Conservation (phyloP, 2,329 filamentous ascomycete species). For the Ilyonectria mors-panacis region DNA sequence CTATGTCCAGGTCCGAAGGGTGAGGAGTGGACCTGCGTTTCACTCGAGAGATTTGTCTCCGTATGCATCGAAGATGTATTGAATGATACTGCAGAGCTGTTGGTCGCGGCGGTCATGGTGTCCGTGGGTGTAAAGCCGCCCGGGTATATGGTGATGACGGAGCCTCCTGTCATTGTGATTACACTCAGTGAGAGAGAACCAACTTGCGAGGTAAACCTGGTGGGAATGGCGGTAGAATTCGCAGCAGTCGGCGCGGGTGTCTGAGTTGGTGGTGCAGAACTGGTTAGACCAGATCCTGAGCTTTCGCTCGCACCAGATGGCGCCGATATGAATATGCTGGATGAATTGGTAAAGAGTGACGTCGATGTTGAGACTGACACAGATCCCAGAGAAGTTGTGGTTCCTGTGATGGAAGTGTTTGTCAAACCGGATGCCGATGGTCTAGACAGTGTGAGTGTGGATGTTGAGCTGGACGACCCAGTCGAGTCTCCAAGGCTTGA, state of each 20-base stretch:
- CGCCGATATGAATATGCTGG: background rate
- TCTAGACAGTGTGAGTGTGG: background rate
- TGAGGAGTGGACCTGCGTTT: slow-evolving; percentile 5
- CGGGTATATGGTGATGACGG: slow-evolving; percentile 37
- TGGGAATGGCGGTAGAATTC: slow-evolving; percentile 27
- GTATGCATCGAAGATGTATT: slow-evolving; percentile 25
- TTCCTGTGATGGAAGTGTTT: slow-evolving; percentile 15
- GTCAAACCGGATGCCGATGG: background rate
- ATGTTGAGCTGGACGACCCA: background rate
- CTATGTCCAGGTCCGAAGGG: background rate
- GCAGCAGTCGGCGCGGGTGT: slow-evolving; percentile 14
- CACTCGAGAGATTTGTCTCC: slow-evolving; percentile 21
- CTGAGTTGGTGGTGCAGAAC: slow-evolving; percentile 6
- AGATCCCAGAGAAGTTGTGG: slow-evolving; percentile 2
- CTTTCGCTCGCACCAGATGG: slow-evolving; percentile 2
- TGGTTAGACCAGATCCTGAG: slow-evolving; percentile 6
- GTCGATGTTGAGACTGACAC: background rate
- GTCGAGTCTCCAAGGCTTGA: background rate
- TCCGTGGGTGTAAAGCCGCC: slow-evolving; percentile 30
- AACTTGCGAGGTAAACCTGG: slow-evolving; percentile 22
- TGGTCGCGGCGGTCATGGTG: slow-evolving; percentile 17
- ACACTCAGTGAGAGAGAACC: slow-evolving; percentile 14
- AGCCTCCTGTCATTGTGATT: slow-evolving; percentile 31
- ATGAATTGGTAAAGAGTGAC: slow-evolving; percentile 13
- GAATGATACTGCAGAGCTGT: slow-evolving; percentile 20